A percentile compares a stretch with the other conserved stretches of the same genome.
These are phyloP conservation scores for Fragaria ananassa DNA, from an alignment of 306 rosid genomes.

Conservation along the genomic window DNA sequence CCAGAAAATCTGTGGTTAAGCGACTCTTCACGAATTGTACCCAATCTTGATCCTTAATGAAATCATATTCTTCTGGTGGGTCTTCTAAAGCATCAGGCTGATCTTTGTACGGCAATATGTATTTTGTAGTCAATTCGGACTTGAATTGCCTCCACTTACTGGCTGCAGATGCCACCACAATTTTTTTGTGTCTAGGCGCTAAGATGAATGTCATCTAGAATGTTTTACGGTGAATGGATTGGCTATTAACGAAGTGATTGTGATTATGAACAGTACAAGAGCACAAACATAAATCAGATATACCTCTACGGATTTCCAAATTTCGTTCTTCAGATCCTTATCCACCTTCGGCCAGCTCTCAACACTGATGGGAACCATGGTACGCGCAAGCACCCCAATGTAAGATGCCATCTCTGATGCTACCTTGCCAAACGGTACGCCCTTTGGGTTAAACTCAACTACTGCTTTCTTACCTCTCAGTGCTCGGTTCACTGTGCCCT, in stretches of 20 bases:
- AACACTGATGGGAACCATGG: conserved; percentile 3
- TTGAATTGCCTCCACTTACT: conserved; percentile 20
- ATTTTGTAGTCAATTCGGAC: conserved; percentile 13
- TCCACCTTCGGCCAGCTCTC: conserved; percentile 23
- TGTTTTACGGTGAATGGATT: neutral
- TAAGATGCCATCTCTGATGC: conserved; percentile 13
- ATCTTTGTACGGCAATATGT: conserved; percentile 6
- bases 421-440: conserved; percentile 9
- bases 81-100: conserved; percentile 5
- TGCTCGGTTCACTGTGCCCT: neutral
- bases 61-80: conserved; percentile 16
- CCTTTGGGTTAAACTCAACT: conserved; percentile 12
- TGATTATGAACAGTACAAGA: neutral
- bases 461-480: conserved; percentile 13
- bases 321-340: conserved; percentile 2
- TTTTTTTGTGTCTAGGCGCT: conserved; percentile 3
- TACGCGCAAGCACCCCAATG: conserved; percentile 7
- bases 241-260: neutral
- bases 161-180: conserved; percentile 3
- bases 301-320: conserved; percentile 14
- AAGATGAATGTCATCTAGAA: conserved; percentile 9
- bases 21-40: conserved; percentile 10
- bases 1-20: conserved; percentile 15
- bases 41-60: conserved; percentile 15
- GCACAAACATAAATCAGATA: neutral